Evolutionary conservation across 2,329 filamentous ascomycete genomes (phyloP).

Genomic region (Tolypocladium guangdongense): DNA sequence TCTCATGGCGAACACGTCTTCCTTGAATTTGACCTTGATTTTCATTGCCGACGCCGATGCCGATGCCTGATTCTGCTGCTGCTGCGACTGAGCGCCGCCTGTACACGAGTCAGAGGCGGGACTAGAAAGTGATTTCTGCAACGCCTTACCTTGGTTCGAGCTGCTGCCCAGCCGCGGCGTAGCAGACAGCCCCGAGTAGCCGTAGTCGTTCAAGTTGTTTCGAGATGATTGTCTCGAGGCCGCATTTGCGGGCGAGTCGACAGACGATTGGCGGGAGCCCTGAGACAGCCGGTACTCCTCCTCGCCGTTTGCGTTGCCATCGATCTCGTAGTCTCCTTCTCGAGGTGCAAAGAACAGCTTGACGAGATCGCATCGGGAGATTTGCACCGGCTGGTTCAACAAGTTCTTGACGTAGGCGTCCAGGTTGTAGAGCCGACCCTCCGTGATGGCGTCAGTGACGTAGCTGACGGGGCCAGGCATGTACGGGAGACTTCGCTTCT

Average conservation of each 20-base stretch:
- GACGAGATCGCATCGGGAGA: slow-evolving; percentile 73
- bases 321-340: slow-evolving; percentile 87
- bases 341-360: slow-evolving; percentile 85
- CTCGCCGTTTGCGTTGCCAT: slow-evolving; percentile 53
- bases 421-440: slow-evolving; percentile 81
- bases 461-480: slow-evolving; percentile 98
- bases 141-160: slow-evolving; percentile 23
- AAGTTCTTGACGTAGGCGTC: slow-evolving; percentile 95
- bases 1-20: slow-evolving; percentile 83
- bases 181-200: slow-evolving; percentile 42
- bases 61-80: slow-evolving; percentile 22
- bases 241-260: slow-evolving; percentile 47
- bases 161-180: slow-evolving; percentile 33
- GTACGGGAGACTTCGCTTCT: slow-evolving; percentile 78
- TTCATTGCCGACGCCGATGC: slow-evolving; percentile 54
- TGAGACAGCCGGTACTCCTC: slow-evolving; percentile 70
- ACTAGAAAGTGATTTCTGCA: too few relatives aligned
- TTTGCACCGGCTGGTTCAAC: slow-evolving; percentile 71
- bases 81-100: slow-evolving; percentile 4
- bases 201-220: slow-evolving; percentile 48
- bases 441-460: slow-evolving; percentile 95
- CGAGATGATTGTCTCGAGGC: slow-evolving; percentile 55
- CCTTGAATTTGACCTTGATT: slow-evolving; percentile 89
- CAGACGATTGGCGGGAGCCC: slow-evolving; percentile 56
- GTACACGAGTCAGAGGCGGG: not conserved